Percentiles rank a stretch among this genome's conserved stretches.
Conservation (phyloP, 345 rosid species). For the Erodium maritimum region DNA sequence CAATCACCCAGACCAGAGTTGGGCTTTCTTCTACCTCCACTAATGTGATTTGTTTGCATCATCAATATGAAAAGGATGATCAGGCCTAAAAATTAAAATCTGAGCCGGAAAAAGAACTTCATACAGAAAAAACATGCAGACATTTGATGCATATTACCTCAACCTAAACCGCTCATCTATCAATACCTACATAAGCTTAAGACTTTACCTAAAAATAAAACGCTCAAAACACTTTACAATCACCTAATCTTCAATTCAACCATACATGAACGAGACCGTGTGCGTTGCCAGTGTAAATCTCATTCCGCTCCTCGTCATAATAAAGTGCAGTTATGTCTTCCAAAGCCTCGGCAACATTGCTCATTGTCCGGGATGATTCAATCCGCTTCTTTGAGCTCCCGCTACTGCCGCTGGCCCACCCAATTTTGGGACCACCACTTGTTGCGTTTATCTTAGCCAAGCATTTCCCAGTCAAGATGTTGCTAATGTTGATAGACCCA, state of each 20-base stretch:
- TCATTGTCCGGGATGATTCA: constrained; percentile 25
- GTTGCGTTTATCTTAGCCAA: constrained; percentile 65
- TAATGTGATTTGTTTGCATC: no score
- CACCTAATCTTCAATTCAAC: constrained; percentile 53
- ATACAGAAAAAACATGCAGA: no score
- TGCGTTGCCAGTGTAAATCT: constrained; percentile 81
- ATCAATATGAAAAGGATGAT: no score
- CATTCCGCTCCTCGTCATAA: constrained; percentile 88
- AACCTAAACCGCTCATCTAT: no score
- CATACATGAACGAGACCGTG: constrained; percentile 81
- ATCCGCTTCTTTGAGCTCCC: constrained; percentile 21
- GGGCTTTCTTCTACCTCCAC: no score
- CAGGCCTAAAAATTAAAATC: no score
- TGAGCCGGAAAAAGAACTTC: no score
- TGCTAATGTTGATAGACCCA: constrained; percentile 87
- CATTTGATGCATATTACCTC: no score
- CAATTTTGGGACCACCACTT: constrained; percentile 41
- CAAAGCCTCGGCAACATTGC: constrained; percentile 60
- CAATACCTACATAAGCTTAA: no score
- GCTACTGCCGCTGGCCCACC: constrained; percentile 33
- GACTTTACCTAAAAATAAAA: constrained; percentile 6
- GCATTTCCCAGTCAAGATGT: constrained; percentile 91
- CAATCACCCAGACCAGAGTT: no score
- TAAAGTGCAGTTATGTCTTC: constrained; percentile 90
- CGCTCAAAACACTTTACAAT: neutral